Evolutionary conservation across 2,329 filamentous ascomycete genomes (phyloP).

Genomic region (Leptographium radiaticola): DNA sequence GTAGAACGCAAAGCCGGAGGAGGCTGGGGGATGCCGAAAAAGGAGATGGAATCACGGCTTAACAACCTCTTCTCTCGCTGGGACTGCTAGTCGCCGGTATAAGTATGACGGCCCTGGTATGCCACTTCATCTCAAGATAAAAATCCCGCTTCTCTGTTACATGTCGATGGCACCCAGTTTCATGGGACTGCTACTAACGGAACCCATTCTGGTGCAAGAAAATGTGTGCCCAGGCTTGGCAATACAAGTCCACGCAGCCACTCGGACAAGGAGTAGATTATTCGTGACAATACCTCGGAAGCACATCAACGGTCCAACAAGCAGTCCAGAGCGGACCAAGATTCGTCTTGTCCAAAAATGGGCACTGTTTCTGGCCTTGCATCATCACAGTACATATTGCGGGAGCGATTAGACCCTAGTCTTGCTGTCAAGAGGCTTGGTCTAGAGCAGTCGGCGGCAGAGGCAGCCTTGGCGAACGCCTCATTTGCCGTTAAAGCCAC

Average conservation of each 20-base stretch:
- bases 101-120: no score
- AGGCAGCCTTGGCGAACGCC: background rate
- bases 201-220: background rate
- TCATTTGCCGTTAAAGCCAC: background rate
- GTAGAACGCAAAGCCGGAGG: background rate
- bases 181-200: no score
- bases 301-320: background rate
- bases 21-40: no score
- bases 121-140: no score
- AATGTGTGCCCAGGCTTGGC: background rate
- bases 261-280: no score
- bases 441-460: background rate
- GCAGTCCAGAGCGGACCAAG: background rate
- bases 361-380: background rate
- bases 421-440: no score
- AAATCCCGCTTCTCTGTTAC: no score
- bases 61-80: no score
- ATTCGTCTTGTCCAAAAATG: background rate
- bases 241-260: background rate
- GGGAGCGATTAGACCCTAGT: background rate
- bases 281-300: no score
- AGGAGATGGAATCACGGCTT: no score
- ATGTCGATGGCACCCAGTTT: no score
- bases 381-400: conserved; percentile 6
- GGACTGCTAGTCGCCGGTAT: no score